Conservation (phyloP, 805 yeast species). For the Metschnikowia koreensis region DNA sequence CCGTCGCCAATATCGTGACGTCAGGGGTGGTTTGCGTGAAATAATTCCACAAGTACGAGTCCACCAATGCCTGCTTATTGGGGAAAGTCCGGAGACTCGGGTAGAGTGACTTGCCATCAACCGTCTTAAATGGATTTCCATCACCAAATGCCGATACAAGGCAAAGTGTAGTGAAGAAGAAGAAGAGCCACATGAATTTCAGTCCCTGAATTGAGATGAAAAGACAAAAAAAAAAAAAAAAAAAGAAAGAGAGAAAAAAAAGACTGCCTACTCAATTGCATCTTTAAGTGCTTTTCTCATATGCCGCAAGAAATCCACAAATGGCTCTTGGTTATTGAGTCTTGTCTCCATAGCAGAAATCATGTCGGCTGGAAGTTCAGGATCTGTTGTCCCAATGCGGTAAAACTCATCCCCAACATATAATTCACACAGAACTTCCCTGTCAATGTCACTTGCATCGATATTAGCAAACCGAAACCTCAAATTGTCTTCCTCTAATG, state of each 20-base stretch:
- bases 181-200: background rate
- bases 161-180: background rate
- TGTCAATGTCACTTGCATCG: constrained; percentile 41
- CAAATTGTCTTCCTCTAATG: constrained; percentile 45
- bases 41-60: constrained; percentile 14
- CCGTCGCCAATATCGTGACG: constrained; percentile 2
- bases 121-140: background rate
- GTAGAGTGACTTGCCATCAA: constrained; percentile 2
- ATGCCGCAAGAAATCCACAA: constrained; percentile 15
- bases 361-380: constrained; percentile 12
- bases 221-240: background rate
- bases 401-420: constrained; percentile 40
- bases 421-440: constrained; percentile 44
- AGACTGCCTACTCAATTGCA: background rate
- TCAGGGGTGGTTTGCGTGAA: constrained; percentile 1
- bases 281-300: constrained; percentile 11
- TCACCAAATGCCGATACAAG: too few relatives aligned
- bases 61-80: constrained; percentile 4
- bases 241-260: background rate
- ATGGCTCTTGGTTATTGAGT: constrained; percentile 15
- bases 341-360: constrained; percentile 8
- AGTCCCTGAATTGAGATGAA: background rate
- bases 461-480: constrained; percentile 50
- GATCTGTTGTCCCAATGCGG: constrained; percentile 13
- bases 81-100: constrained; percentile 12